Percentiles rank a stretch among this genome's conserved stretches.
Conservation (phyloP, 2,329 filamentous ascomycete genomes). For the Lasiodiplodia sp. region DNA sequence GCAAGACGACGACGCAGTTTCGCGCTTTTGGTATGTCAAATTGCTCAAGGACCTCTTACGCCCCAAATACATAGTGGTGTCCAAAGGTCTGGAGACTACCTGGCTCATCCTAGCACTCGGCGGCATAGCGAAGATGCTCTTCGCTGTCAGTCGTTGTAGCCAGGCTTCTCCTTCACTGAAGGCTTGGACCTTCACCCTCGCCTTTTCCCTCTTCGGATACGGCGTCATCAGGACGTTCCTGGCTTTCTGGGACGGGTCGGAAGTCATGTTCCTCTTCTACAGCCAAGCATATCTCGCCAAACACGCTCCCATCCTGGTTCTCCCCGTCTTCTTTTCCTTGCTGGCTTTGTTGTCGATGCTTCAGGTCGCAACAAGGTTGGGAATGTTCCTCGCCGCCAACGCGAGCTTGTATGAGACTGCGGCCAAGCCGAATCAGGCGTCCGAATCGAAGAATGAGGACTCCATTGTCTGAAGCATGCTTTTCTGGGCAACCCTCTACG, state of each 20-base stretch:
- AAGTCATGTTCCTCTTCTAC: background rate
- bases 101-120: too few species aligned
- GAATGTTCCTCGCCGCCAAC: background rate
- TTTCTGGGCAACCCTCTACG: too few species aligned
- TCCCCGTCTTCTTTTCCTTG: background rate
- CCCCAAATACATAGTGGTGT: too few species aligned
- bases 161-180: background rate
- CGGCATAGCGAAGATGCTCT: background rate
- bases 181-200: background rate
- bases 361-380: background rate
- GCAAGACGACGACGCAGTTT: too few species aligned
- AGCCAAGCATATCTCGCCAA: background rate
- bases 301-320: background rate
- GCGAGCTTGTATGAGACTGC: background rate
- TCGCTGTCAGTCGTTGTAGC: background rate
- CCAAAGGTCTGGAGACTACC: too few species aligned
- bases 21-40: too few species aligned
- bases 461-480: too few species aligned
- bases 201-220: background rate
- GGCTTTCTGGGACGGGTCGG: background rate
- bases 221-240: background rate
- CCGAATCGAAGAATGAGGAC: too few species aligned
- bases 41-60: too few species aligned
- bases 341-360: background rate
- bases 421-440: too few species aligned